A percentile compares a stretch with the other conserved stretches of the same genome.
Evolutionary conservation across 2,329 filamentous ascomycete species (phyloP).

Genomic region (Ophiostoma sp.): DNA sequence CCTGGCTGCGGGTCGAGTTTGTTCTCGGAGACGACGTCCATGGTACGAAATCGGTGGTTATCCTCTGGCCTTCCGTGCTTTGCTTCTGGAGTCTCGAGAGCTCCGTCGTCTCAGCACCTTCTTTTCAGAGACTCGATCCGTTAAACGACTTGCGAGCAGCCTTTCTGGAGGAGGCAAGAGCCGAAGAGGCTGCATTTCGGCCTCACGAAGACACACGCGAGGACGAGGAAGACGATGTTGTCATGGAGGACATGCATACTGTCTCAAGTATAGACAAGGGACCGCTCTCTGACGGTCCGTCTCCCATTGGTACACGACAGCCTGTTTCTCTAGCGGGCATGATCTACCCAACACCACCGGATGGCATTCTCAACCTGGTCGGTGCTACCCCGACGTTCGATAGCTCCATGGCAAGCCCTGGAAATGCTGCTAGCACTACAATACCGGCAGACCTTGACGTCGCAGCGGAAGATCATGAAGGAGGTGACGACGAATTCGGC

Average conservation of each 20-base stretch:
- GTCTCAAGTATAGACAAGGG: conserved; percentile 19
- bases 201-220: conserved; percentile 10
- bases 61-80: conserved; percentile 51
- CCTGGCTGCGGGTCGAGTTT: conserved; percentile 45
- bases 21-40: conserved; percentile 38
- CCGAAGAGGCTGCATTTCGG: conserved; percentile 17
- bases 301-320: conserved; percentile 47
- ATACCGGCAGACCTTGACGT: conserved; percentile 39
- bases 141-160: conserved; percentile 22
- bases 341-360: conserved; percentile 68
- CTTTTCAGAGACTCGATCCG: conserved; percentile 24
- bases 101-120: conserved; percentile 1
- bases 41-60: conserved; percentile 41
- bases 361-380: conserved; percentile 51
- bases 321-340: conserved; percentile 36
- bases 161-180: conserved; percentile 21
- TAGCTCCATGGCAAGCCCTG: conserved; percentile 51
- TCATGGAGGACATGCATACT: conserved; percentile 22
- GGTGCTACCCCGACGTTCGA: conserved; percentile 55
- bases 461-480: conserved; percentile 27
- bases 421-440: conserved; percentile 33
- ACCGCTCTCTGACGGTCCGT: conserved; percentile 29
- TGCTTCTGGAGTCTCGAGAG: conserved; percentile 44
- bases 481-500: conserved; percentile 32
- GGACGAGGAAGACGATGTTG: conserved; percentile 16